phyloP scores from a whole-genome alignment of 2,329 filamentous ascomycete genomes.

The Phialophora chinensis region DNA sequence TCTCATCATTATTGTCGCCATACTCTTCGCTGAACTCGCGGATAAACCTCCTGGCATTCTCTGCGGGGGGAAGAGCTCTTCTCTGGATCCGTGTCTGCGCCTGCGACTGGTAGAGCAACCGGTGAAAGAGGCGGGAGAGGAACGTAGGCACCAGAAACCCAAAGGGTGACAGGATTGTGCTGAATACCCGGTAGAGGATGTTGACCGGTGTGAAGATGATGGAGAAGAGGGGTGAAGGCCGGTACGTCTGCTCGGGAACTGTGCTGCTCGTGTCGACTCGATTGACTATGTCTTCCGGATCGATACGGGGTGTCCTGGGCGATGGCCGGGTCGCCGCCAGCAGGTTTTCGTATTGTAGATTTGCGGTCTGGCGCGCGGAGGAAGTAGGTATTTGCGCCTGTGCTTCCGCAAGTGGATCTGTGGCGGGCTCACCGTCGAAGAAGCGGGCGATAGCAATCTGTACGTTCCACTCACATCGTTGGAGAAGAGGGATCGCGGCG shows the following conservation, averaged over 20 bases:
- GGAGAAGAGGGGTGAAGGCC: slow-evolving; percentile 75
- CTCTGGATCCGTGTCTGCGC: slow-evolving; percentile 57
- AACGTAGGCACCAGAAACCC: slow-evolving; percentile 70
- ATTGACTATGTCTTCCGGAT: slow-evolving; percentile 39
- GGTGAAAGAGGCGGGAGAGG: slow-evolving; percentile 69
- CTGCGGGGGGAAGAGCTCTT: slow-evolving; percentile 78
- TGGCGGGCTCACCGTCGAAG: slow-evolving; percentile 89
- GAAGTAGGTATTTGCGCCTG: slow-evolving; percentile 68
- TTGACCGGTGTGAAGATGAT: slow-evolving; percentile 82
- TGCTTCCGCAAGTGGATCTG: slow-evolving; percentile 77
- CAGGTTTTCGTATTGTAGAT: slow-evolving; percentile 68
- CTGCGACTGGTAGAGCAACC: slow-evolving; percentile 71
- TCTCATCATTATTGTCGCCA: slow-evolving; percentile 61
- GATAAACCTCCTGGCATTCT: slow-evolving; percentile 86
- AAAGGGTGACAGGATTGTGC: slow-evolving; percentile 76
- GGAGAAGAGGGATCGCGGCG: slow-evolving; percentile 78
- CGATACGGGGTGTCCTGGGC: slow-evolving; percentile 18
- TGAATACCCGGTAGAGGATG: slow-evolving; percentile 73
- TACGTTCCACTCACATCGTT: slow-evolving; percentile 94
- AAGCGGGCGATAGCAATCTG: slow-evolving; percentile 98
- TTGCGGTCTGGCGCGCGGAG: slow-evolving; percentile 71
- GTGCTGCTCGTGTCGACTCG: slow-evolving; percentile 78
- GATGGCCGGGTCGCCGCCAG: slow-evolving; percentile 48
- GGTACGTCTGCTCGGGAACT: slow-evolving; percentile 65
- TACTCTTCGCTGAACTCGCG: slow-evolving; percentile 96